Evolutionary conservation across 2,329 filamentous ascomycete species (phyloP).

Genomic region (Aspergillus pseudoterreus): DNA sequence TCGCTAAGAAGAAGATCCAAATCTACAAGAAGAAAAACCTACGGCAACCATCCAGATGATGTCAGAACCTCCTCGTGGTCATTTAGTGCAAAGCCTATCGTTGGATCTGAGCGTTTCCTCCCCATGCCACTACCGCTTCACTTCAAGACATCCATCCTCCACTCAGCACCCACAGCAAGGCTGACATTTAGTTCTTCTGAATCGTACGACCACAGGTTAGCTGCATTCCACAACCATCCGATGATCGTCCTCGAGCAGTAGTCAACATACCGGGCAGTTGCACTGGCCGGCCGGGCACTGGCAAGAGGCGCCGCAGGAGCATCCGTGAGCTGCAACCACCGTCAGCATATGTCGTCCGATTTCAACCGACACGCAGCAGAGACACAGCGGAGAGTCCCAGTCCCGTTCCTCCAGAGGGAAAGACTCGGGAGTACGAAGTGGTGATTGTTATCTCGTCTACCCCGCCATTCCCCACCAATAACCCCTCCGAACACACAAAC

Average conservation of each 20-base stretch:
- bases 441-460: too few species aligned
- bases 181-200: background rate
- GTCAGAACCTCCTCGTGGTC: background rate
- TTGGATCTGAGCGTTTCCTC: background rate
- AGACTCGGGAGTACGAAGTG: too few species aligned
- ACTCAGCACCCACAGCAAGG: too few species aligned
- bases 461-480: background rate
- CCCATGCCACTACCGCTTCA: background rate
- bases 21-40: background rate
- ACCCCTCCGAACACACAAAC: background rate
- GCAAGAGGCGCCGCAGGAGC: constrained; percentile 41
- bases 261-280: constrained; percentile 36
- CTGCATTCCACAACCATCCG: background rate
- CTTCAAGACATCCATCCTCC: background rate
- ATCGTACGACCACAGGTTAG: background rate
- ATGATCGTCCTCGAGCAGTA: background rate
- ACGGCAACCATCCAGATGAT: background rate
- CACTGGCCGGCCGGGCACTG: constrained; percentile 39
- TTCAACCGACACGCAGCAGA: too few species aligned
- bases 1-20: background rate
- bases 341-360: constrained; percentile 3
- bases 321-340: constrained; percentile 30
- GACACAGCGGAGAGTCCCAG: too few species aligned
- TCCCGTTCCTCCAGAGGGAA: too few species aligned
- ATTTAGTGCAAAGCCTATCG: background rate